Percentiles rank a stretch among this genome's conserved stretches.
Conservation (phyloP, 108 stramenopile species). For the Nitzschia sp. region DNA sequence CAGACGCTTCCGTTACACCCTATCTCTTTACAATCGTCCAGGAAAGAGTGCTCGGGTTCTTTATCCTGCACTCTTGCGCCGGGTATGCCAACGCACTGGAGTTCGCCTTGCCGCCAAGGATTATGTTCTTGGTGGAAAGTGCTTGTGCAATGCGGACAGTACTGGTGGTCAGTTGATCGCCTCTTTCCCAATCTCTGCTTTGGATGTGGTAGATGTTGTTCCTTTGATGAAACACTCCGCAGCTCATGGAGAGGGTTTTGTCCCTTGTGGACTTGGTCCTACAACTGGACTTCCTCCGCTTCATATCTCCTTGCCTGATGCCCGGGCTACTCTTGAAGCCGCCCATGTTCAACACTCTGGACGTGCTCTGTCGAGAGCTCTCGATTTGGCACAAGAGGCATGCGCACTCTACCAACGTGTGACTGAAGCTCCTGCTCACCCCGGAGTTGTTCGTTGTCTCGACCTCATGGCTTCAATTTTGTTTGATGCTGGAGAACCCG, state of each 20-base stretch:
- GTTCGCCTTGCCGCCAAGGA: slow-evolving; percentile 71
- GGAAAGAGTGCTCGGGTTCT: slow-evolving; percentile 39
- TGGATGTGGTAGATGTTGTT: slow-evolving; percentile 83
- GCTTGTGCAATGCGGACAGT: slow-evolving; percentile 53
- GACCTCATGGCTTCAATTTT: slow-evolving; percentile 73
- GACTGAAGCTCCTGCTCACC: slow-evolving; percentile 70
- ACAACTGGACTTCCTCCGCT: slow-evolving; percentile 50
- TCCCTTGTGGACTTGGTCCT: slow-evolving; percentile 56
- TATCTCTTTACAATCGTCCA: slow-evolving; percentile 63
- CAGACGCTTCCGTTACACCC: slow-evolving; percentile 66
- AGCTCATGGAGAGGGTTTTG: slow-evolving; percentile 62
- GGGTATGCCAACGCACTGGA: slow-evolving; percentile 89
- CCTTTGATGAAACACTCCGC: slow-evolving; percentile 91
- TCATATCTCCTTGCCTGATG: slow-evolving; percentile 82
- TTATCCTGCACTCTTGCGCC: slow-evolving; percentile 72
- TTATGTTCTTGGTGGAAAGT: slow-evolving; percentile 73
- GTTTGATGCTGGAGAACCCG: slow-evolving; percentile 66
- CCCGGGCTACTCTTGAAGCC: slow-evolving; percentile 64
- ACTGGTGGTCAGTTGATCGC: slow-evolving; percentile 38
- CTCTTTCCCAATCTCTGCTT: slow-evolving; percentile 76
- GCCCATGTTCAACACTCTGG: slow-evolving; percentile 58
- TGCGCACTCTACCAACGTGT: slow-evolving; percentile 72
- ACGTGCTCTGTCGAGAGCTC: slow-evolving; percentile 57
- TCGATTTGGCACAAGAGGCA: slow-evolving; percentile 83
- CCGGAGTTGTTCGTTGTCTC: slow-evolving; percentile 67